Percentiles rank a stretch among this genome's conserved stretches.
These are phyloP conservation scores for Dichotomocladium elegans DNA, from an alignment of 371 early-diverging fungal species.

Conservation along the genomic window DNA sequence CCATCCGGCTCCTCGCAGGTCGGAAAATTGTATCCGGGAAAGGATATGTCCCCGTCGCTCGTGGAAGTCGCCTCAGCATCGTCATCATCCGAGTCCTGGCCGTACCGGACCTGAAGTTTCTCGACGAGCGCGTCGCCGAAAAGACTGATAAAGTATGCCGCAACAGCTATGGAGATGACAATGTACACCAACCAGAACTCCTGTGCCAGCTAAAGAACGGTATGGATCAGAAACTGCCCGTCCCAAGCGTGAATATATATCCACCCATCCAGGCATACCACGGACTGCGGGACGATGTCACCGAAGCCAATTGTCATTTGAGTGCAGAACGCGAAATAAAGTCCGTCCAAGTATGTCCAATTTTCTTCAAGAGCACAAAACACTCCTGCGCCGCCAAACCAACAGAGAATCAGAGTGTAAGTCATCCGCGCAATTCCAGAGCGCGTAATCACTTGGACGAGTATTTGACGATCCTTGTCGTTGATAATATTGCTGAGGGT, in stretches of 20 bases:
- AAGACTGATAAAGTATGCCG: conserved; percentile 20
- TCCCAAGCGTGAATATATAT: background rate
- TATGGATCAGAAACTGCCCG: background rate
- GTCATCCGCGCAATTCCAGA: conserved; percentile 14
- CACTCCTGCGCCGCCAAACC: conserved; percentile 20
- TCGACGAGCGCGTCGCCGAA: conserved; percentile 16
- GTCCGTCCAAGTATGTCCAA: conserved; percentile 16
- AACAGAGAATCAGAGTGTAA: conserved; percentile 6
- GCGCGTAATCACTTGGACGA: conserved; percentile 17
- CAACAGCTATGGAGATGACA: conserved; percentile 16
- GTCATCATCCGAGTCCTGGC: background rate
- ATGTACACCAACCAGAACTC: conserved; percentile 23
- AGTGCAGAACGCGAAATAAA: conserved; percentile 17
- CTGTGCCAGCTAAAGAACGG: conserved; percentile 23
- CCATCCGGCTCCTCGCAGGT: too few relatives aligned
- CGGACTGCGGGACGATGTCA: conserved; percentile 20
- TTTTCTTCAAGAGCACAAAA: conserved; percentile 14
- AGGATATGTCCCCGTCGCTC: too few relatives aligned
- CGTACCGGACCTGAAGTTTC: conserved; percentile 13
- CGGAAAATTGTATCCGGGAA: too few relatives aligned
- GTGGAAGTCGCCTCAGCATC: background rate
- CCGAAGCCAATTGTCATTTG: conserved; percentile 24
- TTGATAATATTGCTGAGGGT: conserved; percentile 8
- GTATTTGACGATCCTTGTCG: conserved; percentile 13
- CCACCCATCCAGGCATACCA: conserved; percentile 3